Evolutionary conservation across 495 filamentous ascomycete genomes (phyloP).

Genomic region (Penicillium atrosanguineum): DNA sequence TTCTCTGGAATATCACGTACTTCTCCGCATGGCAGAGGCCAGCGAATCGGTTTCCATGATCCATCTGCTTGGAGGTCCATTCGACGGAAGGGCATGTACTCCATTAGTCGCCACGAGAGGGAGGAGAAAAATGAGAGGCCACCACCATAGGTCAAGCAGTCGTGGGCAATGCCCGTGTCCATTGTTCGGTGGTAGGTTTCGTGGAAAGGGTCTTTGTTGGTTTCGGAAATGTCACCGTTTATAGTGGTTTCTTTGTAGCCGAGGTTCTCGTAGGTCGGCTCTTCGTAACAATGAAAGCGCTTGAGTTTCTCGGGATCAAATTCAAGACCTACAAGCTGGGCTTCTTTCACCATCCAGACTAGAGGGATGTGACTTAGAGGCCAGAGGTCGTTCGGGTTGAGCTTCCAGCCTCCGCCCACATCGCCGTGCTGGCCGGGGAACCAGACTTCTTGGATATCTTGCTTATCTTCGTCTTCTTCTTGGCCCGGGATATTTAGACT

Average conservation of each 20-base stretch:
- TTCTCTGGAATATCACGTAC: constrained; percentile 70
- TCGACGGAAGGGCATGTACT: constrained; percentile 73
- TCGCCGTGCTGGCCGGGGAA: constrained; percentile 79
- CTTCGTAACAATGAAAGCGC: constrained; percentile 57
- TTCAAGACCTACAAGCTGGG: constrained; percentile 62
- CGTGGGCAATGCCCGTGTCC: constrained; percentile 60
- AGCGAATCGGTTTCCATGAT: constrained; percentile 70
- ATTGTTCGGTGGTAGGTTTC: constrained; percentile 8
- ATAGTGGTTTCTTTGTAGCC: not conserved
- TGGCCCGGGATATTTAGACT: constrained; percentile 2
- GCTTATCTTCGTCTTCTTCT: constrained; percentile 50
- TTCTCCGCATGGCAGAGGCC: constrained; percentile 73
- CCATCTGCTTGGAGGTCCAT: constrained; percentile 71
- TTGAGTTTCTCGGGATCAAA: constrained; percentile 66
- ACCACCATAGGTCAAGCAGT: constrained; percentile 61
- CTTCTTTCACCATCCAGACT: constrained; percentile 79
- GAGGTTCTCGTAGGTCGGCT: not conserved
- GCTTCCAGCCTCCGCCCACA: constrained; percentile 77
- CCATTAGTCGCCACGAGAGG: constrained; percentile 72
- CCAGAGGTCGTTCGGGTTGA: constrained; percentile 48
- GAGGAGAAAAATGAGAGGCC: constrained; percentile 55
- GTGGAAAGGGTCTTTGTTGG: constrained; percentile 7
- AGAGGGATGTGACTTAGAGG: constrained; percentile 68
- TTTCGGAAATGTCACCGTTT: not conserved
- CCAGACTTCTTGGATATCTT: constrained; percentile 78